Evolutionary conservation across 805 yeast species (phyloP).

Genomic region (Wickerhamomyces tratensis): DNA sequence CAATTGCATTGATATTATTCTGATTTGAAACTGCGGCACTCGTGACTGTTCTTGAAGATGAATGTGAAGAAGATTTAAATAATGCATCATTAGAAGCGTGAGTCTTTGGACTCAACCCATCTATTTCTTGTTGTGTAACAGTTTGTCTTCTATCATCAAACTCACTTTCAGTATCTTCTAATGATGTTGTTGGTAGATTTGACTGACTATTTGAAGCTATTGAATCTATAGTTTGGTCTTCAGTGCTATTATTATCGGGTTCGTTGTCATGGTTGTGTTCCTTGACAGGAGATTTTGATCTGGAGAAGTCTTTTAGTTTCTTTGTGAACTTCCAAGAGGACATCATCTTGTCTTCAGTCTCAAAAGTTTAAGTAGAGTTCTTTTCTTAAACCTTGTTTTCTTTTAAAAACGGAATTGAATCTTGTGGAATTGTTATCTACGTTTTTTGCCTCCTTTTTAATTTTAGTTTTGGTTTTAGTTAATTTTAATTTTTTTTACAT

Average conservation of each 20-base stretch:
- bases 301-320: conserved; percentile 19
- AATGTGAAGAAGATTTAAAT: neutral
- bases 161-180: neutral
- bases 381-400: no score
- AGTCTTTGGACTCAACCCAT: neutral
- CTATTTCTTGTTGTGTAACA: neutral
- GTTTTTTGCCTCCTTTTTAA: no score
- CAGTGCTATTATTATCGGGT: neutral
- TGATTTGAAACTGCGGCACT: neutral
- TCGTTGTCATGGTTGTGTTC: neutral
- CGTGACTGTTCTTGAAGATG: conserved; percentile 1
- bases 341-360: conserved; percentile 4
- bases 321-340: conserved; percentile 34
- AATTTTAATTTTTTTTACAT: no score
- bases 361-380: no score
- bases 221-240: no score
- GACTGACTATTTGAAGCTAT: no score
- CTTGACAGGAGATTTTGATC: conserved; percentile 14
- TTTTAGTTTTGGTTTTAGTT: no score
- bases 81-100: neutral
- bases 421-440: no score
- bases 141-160: neutral
- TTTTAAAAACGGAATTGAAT: no score
- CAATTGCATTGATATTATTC: no score
- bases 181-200: neutral